phyloP scores from a whole-genome alignment of 2,329 filamentous ascomycete genomes.

The Colletotrichum sublineola region DNA sequence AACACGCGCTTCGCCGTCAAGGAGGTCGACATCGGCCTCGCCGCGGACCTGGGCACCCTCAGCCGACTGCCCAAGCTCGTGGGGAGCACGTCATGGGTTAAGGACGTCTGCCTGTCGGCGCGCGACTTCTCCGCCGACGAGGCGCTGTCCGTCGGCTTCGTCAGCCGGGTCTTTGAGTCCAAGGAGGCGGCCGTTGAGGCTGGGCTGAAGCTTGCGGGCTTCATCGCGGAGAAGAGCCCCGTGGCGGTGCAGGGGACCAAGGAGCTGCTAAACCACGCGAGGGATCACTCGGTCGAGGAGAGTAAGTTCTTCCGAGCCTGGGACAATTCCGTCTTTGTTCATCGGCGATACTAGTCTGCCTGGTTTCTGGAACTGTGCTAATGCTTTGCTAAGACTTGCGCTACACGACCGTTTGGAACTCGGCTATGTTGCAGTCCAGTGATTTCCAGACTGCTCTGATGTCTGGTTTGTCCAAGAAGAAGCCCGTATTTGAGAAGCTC shows the following conservation, averaged over 20 bases:
- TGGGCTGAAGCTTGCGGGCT: slow-evolving; percentile 72
- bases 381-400: slow-evolving; percentile 67
- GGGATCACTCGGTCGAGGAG: slow-evolving; percentile 83
- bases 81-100: slow-evolving; percentile 80
- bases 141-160: slow-evolving; percentile 77
- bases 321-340: neutral
- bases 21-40: slow-evolving; percentile 85
- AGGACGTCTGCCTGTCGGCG: slow-evolving; percentile 81
- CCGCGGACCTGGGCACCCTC: slow-evolving; percentile 83
- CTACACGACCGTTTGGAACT: slow-evolving; percentile 92
- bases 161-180: slow-evolving; percentile 72
- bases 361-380: slow-evolving; percentile 8
- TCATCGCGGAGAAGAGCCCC: slow-evolving; percentile 85
- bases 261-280: slow-evolving; percentile 84
- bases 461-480: slow-evolving; percentile 83
- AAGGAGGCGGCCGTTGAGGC: slow-evolving; percentile 74
- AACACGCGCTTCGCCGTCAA: slow-evolving; percentile 78
- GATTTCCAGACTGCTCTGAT: slow-evolving; percentile 82
- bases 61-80: slow-evolving; percentile 80
- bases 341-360: neutral
- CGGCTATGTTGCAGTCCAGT: slow-evolving; percentile 81
- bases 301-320: slow-evolving; percentile 63
- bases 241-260: slow-evolving; percentile 91
- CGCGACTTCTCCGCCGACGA: slow-evolving; percentile 78
- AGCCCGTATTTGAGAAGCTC: slow-evolving; percentile 87